Conservation (phyloP, 2,329 filamentous ascomycete genomes). For the Pseudodiploospora longispora region DNA sequence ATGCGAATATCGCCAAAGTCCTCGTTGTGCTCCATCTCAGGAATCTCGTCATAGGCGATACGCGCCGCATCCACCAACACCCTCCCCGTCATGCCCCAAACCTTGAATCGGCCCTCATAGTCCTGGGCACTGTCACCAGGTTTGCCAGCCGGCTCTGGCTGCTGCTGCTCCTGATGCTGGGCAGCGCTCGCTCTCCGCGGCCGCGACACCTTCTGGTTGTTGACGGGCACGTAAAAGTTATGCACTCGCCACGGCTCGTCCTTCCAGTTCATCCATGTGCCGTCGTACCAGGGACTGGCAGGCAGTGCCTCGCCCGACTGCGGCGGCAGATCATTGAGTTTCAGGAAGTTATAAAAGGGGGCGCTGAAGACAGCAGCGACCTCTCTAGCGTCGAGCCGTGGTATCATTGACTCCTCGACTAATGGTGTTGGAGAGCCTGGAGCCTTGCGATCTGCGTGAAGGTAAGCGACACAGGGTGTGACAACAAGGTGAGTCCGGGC, state of each 20-base stretch:
- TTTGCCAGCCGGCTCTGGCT: constrained; percentile 30
- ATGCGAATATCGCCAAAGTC: constrained; percentile 46
- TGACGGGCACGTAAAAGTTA: constrained; percentile 83
- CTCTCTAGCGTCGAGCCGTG: constrained; percentile 77
- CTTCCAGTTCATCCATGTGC: constrained; percentile 74
- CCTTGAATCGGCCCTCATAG: constrained; percentile 57
- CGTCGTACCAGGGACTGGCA: constrained; percentile 72
- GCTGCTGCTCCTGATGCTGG: constrained; percentile 20
- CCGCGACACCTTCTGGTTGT: constrained; percentile 59
- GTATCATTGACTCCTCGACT: constrained; percentile 65
- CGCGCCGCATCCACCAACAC: constrained; percentile 84
- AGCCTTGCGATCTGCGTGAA: constrained; percentile 52
- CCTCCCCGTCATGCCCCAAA: constrained; percentile 91
- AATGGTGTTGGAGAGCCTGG: constrained; percentile 27
- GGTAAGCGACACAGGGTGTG: constrained; percentile 67
- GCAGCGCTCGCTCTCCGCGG: constrained; percentile 34
- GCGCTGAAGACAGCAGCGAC: constrained; percentile 92
- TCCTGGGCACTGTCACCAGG: constrained; percentile 38
- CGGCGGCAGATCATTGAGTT: constrained; percentile 45
- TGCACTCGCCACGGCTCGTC: constrained; percentile 75
- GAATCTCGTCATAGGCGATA: constrained; percentile 73
- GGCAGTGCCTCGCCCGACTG: constrained; percentile 29
- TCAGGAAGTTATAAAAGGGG: constrained; percentile 77
- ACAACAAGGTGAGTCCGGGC: constrained; percentile 68
- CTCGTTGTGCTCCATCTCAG: constrained; percentile 67